Conservation (phyloP, 805 yeast species). For the Phaffomyces antillensis region DNA sequence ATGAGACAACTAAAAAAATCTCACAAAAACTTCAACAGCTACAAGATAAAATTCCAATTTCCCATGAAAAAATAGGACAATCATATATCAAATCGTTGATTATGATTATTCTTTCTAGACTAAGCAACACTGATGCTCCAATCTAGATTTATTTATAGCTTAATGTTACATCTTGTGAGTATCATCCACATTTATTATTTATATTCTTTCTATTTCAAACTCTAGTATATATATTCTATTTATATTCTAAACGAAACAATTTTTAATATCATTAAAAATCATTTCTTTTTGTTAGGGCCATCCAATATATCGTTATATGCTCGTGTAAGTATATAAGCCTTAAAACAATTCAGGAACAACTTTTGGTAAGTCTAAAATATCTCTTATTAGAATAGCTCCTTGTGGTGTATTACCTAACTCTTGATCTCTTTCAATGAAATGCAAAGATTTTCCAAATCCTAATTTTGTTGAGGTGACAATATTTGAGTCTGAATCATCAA, state of each 20-base stretch:
- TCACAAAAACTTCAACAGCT: background rate
- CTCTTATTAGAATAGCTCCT: constrained; percentile 47
- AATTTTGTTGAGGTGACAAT: constrained; percentile 62
- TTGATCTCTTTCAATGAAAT: constrained; percentile 65
- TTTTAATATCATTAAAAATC: too few relatives aligned
- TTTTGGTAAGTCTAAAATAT: constrained; percentile 43
- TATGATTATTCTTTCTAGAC: background rate
- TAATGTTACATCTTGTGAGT: too few relatives aligned
- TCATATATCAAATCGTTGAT: constrained; percentile 6
- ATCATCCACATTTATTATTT: background rate
- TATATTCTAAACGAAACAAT: too few relatives aligned
- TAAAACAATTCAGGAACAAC: constrained; percentile 20
- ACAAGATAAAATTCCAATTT: constrained; percentile 3
- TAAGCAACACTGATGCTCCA: too few relatives aligned
- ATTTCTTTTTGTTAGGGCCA: too few relatives aligned
- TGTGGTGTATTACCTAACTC: constrained; percentile 34
- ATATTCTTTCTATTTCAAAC: background rate
- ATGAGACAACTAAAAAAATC: background rate
- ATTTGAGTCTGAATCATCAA: constrained; percentile 83
- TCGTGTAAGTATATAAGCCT: too few relatives aligned
- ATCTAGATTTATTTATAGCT: too few relatives aligned
- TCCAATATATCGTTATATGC: too few relatives aligned
- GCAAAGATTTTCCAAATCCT: constrained; percentile 69
- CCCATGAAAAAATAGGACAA: constrained; percentile 6
- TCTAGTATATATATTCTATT: too few relatives aligned